phyloP scores from a whole-genome alignment of 2,329 filamentous ascomycete genomes.

The Gaeumannomyces tritici region DNA sequence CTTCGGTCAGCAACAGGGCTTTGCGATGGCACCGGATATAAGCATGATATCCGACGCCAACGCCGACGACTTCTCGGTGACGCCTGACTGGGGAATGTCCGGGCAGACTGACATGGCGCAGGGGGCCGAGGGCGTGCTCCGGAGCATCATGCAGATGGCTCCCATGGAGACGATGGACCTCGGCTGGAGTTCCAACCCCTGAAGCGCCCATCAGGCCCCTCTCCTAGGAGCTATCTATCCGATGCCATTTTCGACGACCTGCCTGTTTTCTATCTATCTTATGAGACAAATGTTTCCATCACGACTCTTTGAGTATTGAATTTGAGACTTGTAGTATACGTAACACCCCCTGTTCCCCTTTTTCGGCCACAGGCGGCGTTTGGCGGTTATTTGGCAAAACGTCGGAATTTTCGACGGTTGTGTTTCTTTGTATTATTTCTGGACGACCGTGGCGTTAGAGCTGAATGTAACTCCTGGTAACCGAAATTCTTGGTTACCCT shows the following conservation, averaged over 20 bases:
- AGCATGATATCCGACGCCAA: slow-evolving; percentile 5
- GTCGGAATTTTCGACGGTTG: background rate
- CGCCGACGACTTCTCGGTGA: slow-evolving; percentile 6
- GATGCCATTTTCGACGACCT: background rate
- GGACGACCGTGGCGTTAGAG: background rate
- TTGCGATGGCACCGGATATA: slow-evolving; percentile 3
- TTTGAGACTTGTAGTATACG: background rate
- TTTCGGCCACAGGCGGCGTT: background rate
- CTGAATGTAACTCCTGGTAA: background rate
- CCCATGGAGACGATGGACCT: slow-evolving; percentile 52
- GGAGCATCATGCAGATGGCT: slow-evolving; percentile 48
- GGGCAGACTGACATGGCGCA: slow-evolving; percentile 36
- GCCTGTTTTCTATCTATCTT: too few relatives aligned
- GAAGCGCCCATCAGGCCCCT: background rate
- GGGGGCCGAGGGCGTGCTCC: slow-evolving; percentile 46
- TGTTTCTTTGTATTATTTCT: too few relatives aligned
- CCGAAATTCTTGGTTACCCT: background rate
- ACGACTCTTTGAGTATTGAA: background rate
- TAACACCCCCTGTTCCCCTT: background rate
- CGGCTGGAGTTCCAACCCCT: slow-evolving; percentile 29
- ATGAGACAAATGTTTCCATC: too few relatives aligned
- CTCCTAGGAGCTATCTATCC: background rate
- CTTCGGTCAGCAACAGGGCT: background rate
- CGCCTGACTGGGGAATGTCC: background rate
- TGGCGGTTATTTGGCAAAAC: background rate